A percentile compares a stretch with the other conserved stretches of the same genome.
Conservation (phyloP, 768 basidiomycete species). For the Mycena kentingensis region DNA sequence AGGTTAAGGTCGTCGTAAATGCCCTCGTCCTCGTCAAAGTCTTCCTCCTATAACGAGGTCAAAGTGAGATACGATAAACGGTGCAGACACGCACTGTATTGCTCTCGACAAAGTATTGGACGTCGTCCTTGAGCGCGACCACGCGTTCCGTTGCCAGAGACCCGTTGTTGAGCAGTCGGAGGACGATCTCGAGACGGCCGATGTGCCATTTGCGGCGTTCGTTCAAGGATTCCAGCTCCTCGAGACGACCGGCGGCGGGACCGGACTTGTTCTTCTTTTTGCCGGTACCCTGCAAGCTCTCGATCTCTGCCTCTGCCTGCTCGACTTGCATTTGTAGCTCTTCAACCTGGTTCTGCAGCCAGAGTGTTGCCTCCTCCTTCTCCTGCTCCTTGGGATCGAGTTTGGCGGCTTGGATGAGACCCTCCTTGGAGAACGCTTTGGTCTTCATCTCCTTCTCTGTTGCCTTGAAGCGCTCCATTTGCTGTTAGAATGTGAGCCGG, state of each 20-base stretch:
- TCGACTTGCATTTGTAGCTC: conserved; percentile 93
- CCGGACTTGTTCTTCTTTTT: conserved; percentile 85
- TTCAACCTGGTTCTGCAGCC: conserved; percentile 89
- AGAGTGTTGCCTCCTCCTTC: conserved; percentile 84
- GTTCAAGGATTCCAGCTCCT: conserved; percentile 85
- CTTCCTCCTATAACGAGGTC: conserved; percentile 72
- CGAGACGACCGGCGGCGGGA: conserved; percentile 68
- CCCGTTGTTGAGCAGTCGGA: conserved; percentile 92
- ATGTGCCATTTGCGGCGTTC: conserved; percentile 97
- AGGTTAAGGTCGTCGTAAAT: conserved; percentile 98
- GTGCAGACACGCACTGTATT: conserved; percentile 73
- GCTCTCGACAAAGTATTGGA: conserved; percentile 92
- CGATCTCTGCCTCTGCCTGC: conserved; percentile 92
- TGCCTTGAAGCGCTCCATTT: conserved; percentile 99
- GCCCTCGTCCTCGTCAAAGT: conserved; percentile 95
- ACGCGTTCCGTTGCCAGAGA: conserved; percentile 83
- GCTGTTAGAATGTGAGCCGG: conserved; percentile 68
- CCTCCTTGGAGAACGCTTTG: conserved; percentile 99
- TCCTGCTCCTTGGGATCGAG: conserved; percentile 98
- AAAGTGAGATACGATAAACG: conserved; percentile 12
- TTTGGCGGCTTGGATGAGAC: conserved; percentile 89
- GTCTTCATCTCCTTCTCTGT: conserved; percentile 99
- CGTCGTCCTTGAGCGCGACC: conserved; percentile 84
- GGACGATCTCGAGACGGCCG: conserved; percentile 86
- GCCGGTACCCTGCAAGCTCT: conserved; percentile 73